phyloP scores from a whole-genome alignment of 352 stramenopile genomes.

The Aphanomyces stellatus region DNA sequence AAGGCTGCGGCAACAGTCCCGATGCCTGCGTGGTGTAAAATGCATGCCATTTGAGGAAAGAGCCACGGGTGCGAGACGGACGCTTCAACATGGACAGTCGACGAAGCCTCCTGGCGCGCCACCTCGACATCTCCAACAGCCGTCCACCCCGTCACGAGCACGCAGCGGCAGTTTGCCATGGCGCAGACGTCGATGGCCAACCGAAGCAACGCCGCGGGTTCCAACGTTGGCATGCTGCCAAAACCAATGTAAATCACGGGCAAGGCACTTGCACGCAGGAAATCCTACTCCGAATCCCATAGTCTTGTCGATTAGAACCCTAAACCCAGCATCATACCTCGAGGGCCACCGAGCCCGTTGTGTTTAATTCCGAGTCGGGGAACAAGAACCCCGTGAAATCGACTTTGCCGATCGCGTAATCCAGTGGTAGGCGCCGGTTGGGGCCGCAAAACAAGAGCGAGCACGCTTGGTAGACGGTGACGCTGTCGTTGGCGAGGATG shows the following conservation, averaged over 20 bases:
- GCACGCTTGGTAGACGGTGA: neutral
- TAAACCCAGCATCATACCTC: too few species aligned
- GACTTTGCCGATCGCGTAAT: conserved; percentile 4
- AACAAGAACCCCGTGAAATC: neutral
- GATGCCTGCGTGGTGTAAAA: conserved; percentile 12
- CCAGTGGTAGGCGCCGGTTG: neutral
- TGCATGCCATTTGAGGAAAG: conserved; percentile 9
- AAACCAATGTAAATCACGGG: conserved; percentile 18
- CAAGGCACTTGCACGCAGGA: too few species aligned
- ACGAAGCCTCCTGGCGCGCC: neutral
- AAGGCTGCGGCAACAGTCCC: conserved; percentile 1
- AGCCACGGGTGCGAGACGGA: conserved; percentile 4
- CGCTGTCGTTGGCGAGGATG: conserved; percentile 1
- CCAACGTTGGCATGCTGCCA: conserved; percentile 17
- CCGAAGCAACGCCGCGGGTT: neutral
- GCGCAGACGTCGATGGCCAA: conserved; percentile 5
- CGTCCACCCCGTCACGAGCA: conserved; percentile 1
- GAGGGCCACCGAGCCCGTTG: neutral
- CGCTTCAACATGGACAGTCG: neutral
- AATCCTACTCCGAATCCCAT: too few species aligned
- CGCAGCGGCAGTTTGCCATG: neutral
- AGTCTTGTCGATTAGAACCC: too few species aligned
- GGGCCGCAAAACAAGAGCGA: conserved; percentile 6
- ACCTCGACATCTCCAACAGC: neutral
- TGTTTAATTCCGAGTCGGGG: neutral